Conservation (phyloP, 2,329 filamentous ascomycete genomes). For the Neoscytalidium dimidiatum region DNA sequence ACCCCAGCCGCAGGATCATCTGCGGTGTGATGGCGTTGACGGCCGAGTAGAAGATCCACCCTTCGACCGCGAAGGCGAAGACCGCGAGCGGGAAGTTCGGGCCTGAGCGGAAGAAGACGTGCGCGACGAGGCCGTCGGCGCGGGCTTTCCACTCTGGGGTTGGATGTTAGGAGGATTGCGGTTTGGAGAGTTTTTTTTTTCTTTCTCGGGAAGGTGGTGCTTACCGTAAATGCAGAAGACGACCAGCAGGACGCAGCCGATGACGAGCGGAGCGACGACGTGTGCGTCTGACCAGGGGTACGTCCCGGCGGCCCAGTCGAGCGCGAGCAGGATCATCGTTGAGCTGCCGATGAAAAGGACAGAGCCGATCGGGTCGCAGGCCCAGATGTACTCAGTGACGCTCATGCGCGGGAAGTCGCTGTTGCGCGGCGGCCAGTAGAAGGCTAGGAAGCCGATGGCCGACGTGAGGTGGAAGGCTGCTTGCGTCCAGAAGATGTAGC, state of each 20-base stretch:
- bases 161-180: neutral
- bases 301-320: conserved; percentile 40
- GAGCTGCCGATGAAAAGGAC: conserved; percentile 41
- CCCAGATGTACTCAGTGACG: conserved; percentile 41
- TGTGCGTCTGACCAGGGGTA: conserved; percentile 37
- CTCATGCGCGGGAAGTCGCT: conserved; percentile 42
- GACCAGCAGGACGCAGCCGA: conserved; percentile 32
- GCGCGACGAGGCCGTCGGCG: conserved; percentile 56
- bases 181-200: neutral
- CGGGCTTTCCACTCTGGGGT: conserved; percentile 57
- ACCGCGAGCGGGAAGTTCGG: conserved; percentile 58
- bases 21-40: conserved; percentile 36
- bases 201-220: neutral
- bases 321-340: conserved; percentile 37
- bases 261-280: conserved; percentile 41
- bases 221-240: conserved; percentile 41
- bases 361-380: conserved; percentile 24
- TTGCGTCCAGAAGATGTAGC: conserved; percentile 62
- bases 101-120: conserved; percentile 57
- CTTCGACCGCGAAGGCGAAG: conserved; percentile 60
- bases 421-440: conserved; percentile 50
- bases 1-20: conserved; percentile 34
- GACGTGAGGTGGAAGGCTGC: conserved; percentile 55
- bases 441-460: conserved; percentile 49
- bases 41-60: conserved; percentile 56